phyloP scores from a whole-genome alignment of 192 early-diverging fungal species.

The Lunasporangiospora selenospora region DNA sequence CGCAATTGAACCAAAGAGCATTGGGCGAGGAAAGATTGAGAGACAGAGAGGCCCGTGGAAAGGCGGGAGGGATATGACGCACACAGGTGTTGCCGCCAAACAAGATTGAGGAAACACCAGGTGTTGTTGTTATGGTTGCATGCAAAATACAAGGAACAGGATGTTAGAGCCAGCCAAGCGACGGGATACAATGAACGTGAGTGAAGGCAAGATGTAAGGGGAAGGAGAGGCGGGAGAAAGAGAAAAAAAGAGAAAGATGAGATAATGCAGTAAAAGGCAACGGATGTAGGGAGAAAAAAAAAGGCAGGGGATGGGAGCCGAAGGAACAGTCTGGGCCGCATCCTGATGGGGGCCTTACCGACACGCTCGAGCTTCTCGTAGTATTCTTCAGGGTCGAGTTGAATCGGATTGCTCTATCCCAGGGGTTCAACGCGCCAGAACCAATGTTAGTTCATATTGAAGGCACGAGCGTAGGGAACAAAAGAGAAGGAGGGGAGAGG shows the following conservation, averaged over 20 bases:
- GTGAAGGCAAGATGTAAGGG: background rate
- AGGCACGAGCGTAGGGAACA: background rate
- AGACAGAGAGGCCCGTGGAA: background rate
- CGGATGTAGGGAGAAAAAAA: background rate
- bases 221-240: background rate
- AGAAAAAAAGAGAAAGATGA: conserved; percentile 8
- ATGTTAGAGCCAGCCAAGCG: too few species aligned
- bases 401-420: conserved; percentile 48
- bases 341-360: conserved; percentile 45
- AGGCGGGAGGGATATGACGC: background rate
- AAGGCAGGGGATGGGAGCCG: background rate
- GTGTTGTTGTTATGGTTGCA: background rate
- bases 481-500: too few species aligned
- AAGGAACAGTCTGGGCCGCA: too few species aligned
- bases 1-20: too few species aligned
- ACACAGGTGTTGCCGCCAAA: background rate
- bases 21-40: too few species aligned
- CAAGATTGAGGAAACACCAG: background rate
- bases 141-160: background rate
- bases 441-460: background rate
- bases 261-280: background rate
- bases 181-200: too few species aligned
- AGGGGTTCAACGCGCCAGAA: background rate
- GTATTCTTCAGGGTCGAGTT: conserved; percentile 67
- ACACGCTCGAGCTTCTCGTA: conserved; percentile 74